A percentile compares a stretch with the other conserved stretches of the same genome.
These are phyloP conservation scores for Cochlearia excelsa DNA, from an alignment of 345 rosid genomes.

Conservation along the genomic window DNA sequence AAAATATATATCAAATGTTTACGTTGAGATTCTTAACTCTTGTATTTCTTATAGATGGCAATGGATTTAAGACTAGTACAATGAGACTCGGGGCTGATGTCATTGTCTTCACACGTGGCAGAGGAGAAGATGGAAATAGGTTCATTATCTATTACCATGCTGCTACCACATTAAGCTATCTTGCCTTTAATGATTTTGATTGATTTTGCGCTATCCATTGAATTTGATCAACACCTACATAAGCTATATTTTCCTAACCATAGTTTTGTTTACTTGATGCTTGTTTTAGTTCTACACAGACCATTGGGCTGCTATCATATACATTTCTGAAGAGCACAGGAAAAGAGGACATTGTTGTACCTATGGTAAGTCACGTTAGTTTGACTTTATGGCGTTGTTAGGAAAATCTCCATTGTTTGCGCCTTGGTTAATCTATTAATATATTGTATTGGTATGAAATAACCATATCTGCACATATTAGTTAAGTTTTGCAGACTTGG, in stretches of 20 bases:
- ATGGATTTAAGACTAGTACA: constrained; percentile 97
- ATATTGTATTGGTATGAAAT: constrained; percentile 1
- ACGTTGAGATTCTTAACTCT: background rate
- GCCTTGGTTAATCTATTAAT: background rate
- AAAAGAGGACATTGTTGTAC: constrained; percentile 93
- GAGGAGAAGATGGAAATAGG: constrained; percentile 65
- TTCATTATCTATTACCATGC: constrained; percentile 22
- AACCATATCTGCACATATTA: background rate
- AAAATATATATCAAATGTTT: background rate
- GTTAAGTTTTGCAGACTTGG: background rate
- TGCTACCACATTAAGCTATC: background rate
- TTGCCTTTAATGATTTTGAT: background rate
- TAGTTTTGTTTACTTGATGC: constrained; percentile 29
- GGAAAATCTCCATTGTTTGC: background rate
- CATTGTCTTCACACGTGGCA: constrained; percentile 80
- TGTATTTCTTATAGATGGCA: constrained; percentile 58
- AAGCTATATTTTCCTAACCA: constrained; percentile 2
- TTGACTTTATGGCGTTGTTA: background rate
- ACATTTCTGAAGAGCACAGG: constrained; percentile 87
- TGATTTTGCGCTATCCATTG: background rate
- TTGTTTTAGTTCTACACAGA: constrained; percentile 67
- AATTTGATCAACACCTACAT: background rate
- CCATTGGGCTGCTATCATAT: constrained; percentile 88
- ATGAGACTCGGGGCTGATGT: constrained; percentile 99
- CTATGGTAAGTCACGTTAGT: constrained; percentile 62